Conservation (phyloP, 2,329 filamentous ascomycete species). For the Myrmaecium sp. region DNA sequence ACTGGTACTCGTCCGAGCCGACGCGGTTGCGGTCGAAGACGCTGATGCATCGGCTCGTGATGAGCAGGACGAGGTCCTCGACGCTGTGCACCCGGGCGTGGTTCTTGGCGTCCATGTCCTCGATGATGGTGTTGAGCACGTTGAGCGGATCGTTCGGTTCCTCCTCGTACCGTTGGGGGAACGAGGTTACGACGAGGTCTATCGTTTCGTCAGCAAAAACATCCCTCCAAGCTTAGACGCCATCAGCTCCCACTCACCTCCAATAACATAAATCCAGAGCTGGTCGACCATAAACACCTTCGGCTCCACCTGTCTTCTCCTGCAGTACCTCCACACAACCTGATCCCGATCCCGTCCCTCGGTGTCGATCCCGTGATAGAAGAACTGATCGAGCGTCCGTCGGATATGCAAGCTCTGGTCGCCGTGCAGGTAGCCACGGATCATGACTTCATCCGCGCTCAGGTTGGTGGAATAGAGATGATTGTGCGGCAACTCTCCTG, state of each 20-base stretch:
- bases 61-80: slow-evolving; percentile 45
- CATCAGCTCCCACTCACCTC: too few species aligned
- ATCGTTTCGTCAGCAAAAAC: too few species aligned
- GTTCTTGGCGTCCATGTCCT: slow-evolving; percentile 48
- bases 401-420: slow-evolving; percentile 38
- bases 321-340: slow-evolving; percentile 47
- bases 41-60: slow-evolving; percentile 42
- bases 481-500: slow-evolving; percentile 7
- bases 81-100: slow-evolving; percentile 41
- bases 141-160: slow-evolving; percentile 46
- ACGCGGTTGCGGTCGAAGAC: slow-evolving; percentile 43
- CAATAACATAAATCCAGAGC: slow-evolving; percentile 47
- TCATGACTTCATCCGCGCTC: slow-evolving; percentile 28
- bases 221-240: too few species aligned
- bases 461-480: slow-evolving; percentile 9
- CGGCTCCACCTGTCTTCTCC: slow-evolving; percentile 25
- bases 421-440: slow-evolving; percentile 31
- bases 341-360: slow-evolving; percentile 43
- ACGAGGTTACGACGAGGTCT: slow-evolving; percentile 43
- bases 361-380: slow-evolving; percentile 48
- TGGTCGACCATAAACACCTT: slow-evolving; percentile 56
- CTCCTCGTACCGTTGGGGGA: slow-evolving; percentile 42
- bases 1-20: slow-evolving; percentile 43
- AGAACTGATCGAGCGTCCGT: slow-evolving; percentile 48
- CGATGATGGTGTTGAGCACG: slow-evolving; percentile 44